Percentiles rank a stretch among this genome's conserved stretches.
These are phyloP conservation scores for Ophiostoma pallidulum DNA, from an alignment of 2,329 filamentous ascomycete species.

Conservation along the genomic window DNA sequence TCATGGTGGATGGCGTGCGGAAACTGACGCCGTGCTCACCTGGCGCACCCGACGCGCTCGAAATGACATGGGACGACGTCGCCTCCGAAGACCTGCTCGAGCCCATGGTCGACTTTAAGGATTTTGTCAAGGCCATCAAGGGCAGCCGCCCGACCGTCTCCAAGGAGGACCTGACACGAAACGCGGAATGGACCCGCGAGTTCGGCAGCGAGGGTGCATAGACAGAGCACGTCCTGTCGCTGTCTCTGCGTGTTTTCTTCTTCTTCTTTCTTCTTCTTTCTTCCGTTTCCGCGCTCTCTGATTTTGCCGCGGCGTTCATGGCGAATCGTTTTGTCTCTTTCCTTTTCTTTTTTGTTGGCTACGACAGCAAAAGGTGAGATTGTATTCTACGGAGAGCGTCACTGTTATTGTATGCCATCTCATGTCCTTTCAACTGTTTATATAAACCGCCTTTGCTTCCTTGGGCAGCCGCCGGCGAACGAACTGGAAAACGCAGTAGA, in stretches of 20 bases:
- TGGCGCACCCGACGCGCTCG: conserved; percentile 71
- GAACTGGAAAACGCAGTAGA: too few species aligned
- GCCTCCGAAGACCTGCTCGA: conserved; percentile 77
- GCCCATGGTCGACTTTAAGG: conserved; percentile 76
- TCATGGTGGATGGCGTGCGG: conserved; percentile 55
- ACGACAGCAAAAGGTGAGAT: neutral
- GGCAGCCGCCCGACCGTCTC: conserved; percentile 84
- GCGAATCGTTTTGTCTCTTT: neutral
- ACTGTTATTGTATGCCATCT: too few species aligned
- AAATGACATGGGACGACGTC: conserved; percentile 90
- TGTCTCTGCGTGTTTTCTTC: neutral
- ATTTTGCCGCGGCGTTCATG: neutral
- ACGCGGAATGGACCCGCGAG: conserved; percentile 89
- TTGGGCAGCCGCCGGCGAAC: too few species aligned
- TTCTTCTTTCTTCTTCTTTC: neutral
- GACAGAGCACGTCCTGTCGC: neutral
- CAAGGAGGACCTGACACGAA: conserved; percentile 70
- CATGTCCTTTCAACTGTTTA: too few species aligned
- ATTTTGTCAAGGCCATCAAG: conserved; percentile 89
- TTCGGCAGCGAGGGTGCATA: conserved; percentile 81
- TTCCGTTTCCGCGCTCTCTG: neutral
- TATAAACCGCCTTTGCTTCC: too few species aligned
- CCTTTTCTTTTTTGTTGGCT: neutral
- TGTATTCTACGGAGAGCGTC: neutral
- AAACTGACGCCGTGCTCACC: conserved; percentile 88